Conservation (phyloP, 2,329 filamentous ascomycete genomes). For the Penicillium digitatum region DNA sequence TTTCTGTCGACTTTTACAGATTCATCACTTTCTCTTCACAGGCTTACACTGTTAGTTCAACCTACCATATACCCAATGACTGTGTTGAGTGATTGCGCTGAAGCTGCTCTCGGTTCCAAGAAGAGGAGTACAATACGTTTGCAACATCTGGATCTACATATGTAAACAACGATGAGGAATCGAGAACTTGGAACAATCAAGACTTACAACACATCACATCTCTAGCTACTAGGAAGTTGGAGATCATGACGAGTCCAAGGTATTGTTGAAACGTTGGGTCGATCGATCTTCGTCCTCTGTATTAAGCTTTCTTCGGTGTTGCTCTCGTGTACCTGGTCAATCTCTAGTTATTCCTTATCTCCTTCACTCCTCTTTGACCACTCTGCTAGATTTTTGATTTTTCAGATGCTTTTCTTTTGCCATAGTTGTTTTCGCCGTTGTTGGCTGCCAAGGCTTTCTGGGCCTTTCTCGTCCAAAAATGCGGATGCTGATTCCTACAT, state of each 20-base stretch:
- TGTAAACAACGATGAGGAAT: neutral
- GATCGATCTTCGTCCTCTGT: neutral
- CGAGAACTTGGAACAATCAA: neutral
- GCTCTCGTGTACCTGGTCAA: neutral
- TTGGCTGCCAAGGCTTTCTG: neutral
- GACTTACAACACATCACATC: neutral
- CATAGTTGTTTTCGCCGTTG: neutral
- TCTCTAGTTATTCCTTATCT: too few species aligned
- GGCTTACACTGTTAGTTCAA: neutral
- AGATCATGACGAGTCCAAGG: neutral
- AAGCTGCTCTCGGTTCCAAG: neutral
- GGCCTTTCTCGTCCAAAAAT: conserved; percentile 6
- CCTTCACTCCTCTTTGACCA: neutral
- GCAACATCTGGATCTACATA: neutral
- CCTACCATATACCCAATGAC: neutral
- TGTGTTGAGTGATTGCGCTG: neutral
- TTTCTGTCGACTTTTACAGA: neutral
- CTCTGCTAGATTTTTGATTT: neutral
- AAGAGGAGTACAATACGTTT: neutral
- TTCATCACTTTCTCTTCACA: neutral
- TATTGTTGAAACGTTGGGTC: neutral
- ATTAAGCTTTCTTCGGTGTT: neutral
- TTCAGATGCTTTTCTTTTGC: neutral
- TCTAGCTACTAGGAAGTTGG: neutral
- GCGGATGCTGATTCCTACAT: conserved; percentile 25